Conservation (phyloP, 805 yeast species). For the Saturnispora silvae region DNA sequence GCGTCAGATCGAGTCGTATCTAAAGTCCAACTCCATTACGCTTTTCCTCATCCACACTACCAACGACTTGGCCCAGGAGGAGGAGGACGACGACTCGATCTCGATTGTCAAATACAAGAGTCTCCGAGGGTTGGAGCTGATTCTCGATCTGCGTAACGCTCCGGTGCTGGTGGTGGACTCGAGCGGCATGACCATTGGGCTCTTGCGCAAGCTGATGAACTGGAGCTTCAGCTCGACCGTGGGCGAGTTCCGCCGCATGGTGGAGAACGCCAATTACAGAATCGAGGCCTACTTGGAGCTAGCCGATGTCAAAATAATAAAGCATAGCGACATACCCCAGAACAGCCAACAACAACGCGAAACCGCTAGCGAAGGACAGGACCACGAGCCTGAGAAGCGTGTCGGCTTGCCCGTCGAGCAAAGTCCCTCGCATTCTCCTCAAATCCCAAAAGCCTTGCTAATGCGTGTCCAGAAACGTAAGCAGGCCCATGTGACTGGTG, state of each 20-base stretch:
- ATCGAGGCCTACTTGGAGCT: conserved; percentile 79
- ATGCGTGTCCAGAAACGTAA: not conserved
- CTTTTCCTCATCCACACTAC: conserved; percentile 30
- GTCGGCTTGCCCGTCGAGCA: too few relatives aligned
- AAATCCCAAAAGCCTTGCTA: conserved; percentile 40
- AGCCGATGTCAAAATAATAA: conserved; percentile 1
- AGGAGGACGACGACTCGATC: conserved; percentile 19
- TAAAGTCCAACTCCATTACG: conserved; percentile 45
- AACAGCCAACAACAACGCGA: too few relatives aligned
- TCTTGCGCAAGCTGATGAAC: conserved; percentile 71
- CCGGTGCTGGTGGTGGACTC: conserved; percentile 71
- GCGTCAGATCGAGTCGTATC: conserved; percentile 53
- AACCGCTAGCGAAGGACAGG: too few relatives aligned
- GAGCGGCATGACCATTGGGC: conserved; percentile 69
- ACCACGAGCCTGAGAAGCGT: too few relatives aligned
- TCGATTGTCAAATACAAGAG: conserved; percentile 41
- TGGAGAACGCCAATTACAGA: conserved; percentile 61
- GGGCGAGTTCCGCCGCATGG: conserved; percentile 71
- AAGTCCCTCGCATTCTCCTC: conserved; percentile 36
- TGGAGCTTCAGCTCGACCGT: conserved; percentile 83
- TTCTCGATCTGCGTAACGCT: conserved; percentile 53
- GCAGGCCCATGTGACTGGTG: not conserved
- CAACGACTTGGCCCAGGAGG: conserved; percentile 2
- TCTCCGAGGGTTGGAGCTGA: conserved; percentile 51
- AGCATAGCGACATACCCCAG: too few relatives aligned